These are phyloP conservation scores for Sesbania bispinosa DNA, from an alignment of 306 rosid genomes.

Conservation along the genomic window DNA sequence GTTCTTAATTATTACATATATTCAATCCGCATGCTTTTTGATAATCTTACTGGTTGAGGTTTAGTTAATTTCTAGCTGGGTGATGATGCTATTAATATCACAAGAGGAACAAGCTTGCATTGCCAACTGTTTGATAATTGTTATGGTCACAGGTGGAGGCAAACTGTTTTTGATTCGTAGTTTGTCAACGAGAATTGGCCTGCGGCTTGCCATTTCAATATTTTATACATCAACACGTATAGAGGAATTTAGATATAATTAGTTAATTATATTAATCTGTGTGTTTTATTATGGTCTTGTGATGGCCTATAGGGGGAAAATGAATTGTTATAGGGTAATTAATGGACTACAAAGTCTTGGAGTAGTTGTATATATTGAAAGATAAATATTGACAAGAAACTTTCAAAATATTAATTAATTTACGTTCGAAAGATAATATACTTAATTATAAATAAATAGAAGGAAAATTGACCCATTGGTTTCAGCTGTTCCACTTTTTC, in stretches of 20 bases:
- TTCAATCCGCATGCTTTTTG: too few species aligned
- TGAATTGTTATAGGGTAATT: neutral
- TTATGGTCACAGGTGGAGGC: neutral
- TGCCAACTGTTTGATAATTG: neutral
- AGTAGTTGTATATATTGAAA: neutral
- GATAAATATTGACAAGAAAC: neutral
- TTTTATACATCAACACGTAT: neutral
- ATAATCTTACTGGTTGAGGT: neutral
- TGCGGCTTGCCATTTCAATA: neutral
- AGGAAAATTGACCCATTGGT: neutral
- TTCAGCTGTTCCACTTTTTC: neutral
- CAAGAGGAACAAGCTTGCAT: neutral
- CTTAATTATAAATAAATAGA: too few species aligned
- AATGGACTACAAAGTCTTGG: neutral
- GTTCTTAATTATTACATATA: neutral
- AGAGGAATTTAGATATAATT: neutral
- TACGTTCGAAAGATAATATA: neutral
- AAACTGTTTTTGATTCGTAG: neutral
- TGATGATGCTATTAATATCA: neutral
- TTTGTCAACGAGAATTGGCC: too few species aligned
- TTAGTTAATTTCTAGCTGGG: constrained; percentile 6
- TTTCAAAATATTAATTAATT: neutral
- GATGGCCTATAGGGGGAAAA: neutral
- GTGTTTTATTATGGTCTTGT: neutral
- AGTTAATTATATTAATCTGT: neutral